Conservation (phyloP, 108 stramenopile genomes). For the Fragilariopsis cylindrus region DNA sequence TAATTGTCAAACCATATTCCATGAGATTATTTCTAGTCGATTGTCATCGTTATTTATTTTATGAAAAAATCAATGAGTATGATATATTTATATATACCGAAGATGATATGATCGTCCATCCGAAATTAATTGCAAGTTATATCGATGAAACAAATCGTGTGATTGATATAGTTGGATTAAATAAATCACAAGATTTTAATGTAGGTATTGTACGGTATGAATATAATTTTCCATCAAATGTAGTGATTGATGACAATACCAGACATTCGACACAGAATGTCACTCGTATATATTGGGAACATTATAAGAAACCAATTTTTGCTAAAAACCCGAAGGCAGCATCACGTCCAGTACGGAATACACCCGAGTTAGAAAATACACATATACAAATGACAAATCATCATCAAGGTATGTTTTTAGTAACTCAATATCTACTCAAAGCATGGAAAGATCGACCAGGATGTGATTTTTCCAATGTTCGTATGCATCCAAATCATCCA, state of each 20-base stretch:
- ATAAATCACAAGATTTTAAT: conserved; percentile 57
- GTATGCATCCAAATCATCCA: too few species aligned
- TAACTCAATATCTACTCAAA: conserved; percentile 38
- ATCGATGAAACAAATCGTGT: conserved; percentile 67
- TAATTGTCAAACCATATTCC: conserved; percentile 51
- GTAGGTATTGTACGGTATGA: conserved; percentile 87
- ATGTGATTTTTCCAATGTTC: too few species aligned
- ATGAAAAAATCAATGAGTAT: conserved; percentile 56
- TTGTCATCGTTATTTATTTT: conserved; percentile 44
- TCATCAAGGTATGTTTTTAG: conserved; percentile 87
- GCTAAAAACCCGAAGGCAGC: background rate
- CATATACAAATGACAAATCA: conserved; percentile 78
- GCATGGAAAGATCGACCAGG: too few species aligned
- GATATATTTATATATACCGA: conserved; percentile 83
- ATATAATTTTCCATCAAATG: conserved; percentile 81
- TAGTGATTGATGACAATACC: conserved; percentile 83
- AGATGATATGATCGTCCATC: conserved; percentile 82
- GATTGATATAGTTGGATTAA: conserved; percentile 39
- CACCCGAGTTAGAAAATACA: conserved; percentile 37
- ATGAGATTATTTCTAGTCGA: conserved; percentile 78
- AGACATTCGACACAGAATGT: conserved; percentile 79
- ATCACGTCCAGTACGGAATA: conserved; percentile 36
- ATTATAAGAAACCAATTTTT: conserved; percentile 29
- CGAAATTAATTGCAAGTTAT: conserved; percentile 70
- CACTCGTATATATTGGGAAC: conserved; percentile 87